Base-by-base conservation (phyloP, 2,329 filamentous ascomycete species). In the Bipolaris victoriae region DNA sequence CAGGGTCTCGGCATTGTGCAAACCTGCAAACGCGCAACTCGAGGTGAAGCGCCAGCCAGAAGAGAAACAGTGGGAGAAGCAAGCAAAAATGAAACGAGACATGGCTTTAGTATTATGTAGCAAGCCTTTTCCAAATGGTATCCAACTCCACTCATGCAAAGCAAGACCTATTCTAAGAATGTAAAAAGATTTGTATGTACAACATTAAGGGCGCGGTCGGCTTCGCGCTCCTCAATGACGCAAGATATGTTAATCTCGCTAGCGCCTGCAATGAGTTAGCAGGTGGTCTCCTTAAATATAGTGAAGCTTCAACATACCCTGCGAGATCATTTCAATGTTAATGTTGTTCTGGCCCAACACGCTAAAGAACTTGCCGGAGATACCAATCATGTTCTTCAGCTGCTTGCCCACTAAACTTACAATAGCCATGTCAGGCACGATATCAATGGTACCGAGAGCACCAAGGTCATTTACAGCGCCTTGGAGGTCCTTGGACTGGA, bases 181-280 rank as follows among this genome's bases (percentile, higher is more conserved):
- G 93, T 97, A 75, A 99, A 98, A 55, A 99, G 86, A 80, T 93
- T 94, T 18, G 95, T 98, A 76, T 99, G 95, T 64, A 99, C 84
- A 70, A 98, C 92, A 75, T 96, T 98, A 83, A 99, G 90, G 31
- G 95, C 95, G 66, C 95, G 87, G 66, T 93, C 92, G 20, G 95
- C 93, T 73, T 98, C 92, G 64, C 88, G 84, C 65, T 92, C 91
- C 70, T 96, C 92, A 74, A 99, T 96, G 44, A 99, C 95, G 73
- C 95, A 99, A 10, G 92, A 97, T 59, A 99, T 99, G 77, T 98
- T 99, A 79, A 99, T 99, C 81, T 99, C 95, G 75, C 93, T 97
- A 24, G 95, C 95, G 70, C 93, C 92, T 96, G 53, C n/a, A 9
- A 1, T 11, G 6, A 35, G 20, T 62, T 52, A 62, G 53, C 47